Percentiles rank a stretch among this genome's conserved stretches.
These are phyloP conservation scores for Aspergillus brunneoviolaceus DNA, from an alignment of 2,329 filamentous ascomycete species.

Conservation along the genomic window DNA sequence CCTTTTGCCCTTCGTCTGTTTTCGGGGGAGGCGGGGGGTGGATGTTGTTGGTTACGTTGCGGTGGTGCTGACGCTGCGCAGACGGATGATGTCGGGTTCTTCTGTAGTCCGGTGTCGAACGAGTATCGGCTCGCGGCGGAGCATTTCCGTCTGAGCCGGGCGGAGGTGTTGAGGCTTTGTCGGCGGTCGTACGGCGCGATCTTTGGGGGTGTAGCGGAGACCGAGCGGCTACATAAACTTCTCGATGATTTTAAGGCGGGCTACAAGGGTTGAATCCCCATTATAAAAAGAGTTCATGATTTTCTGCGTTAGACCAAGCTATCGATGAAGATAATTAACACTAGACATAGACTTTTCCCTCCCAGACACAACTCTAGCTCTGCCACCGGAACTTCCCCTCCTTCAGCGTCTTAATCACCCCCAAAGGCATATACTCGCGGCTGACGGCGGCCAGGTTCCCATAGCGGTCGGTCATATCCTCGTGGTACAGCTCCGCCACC, in stretches of 20 bases:
- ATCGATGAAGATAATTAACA: not conserved
- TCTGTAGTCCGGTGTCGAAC: slow-evolving; percentile 71
- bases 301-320: not conserved
- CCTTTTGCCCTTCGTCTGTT: no score
- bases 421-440: slow-evolving; percentile 42
- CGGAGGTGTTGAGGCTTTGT: slow-evolving; percentile 56
- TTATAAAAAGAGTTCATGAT: no score
- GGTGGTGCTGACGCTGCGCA: slow-evolving; percentile 36
- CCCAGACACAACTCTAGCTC: slow-evolving; percentile 24
- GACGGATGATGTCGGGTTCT: slow-evolving; percentile 84
- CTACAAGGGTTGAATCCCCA: slow-evolving; percentile 6
- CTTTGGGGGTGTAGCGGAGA: slow-evolving; percentile 65
- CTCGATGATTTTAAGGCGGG: slow-evolving; percentile 23
- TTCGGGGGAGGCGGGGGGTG: no score
- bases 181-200: slow-evolving; percentile 63
- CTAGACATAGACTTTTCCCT: not conserved
- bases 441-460: slow-evolving; percentile 43
- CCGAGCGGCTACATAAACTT: slow-evolving; percentile 26
- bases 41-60: not conserved
- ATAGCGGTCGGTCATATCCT: slow-evolving; percentile 42
- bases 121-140: slow-evolving; percentile 72
- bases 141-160: slow-evolving; percentile 61
- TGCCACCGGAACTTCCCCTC: slow-evolving; percentile 45
- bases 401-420: slow-evolving; percentile 44
- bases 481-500: slow-evolving; percentile 42